A percentile compares a stretch with the other conserved stretches of the same genome.
Evolutionary conservation across 768 basidiomycete genomes (phyloP).

Genomic region (Mycena rosella): DNA sequence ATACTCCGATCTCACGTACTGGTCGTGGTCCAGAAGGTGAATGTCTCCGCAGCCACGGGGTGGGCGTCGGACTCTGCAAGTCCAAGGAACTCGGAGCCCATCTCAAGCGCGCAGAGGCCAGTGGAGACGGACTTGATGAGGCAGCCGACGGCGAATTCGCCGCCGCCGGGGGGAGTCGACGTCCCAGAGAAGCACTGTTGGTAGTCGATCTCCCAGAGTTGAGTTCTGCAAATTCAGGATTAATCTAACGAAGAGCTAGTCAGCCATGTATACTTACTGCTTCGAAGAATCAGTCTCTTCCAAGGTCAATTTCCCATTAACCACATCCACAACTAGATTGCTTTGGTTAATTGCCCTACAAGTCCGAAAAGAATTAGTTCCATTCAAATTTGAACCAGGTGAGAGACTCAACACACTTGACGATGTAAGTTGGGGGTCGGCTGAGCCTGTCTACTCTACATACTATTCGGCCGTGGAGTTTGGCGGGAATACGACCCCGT

Average conservation of each 20-base stretch:
- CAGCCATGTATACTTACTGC: neutral
- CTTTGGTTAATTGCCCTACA: too few species aligned
- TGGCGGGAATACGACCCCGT: constrained; percentile 1
- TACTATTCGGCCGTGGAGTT: constrained; percentile 34
- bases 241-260: too few species aligned
- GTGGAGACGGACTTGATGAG: constrained; percentile 27
- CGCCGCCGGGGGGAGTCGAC: constrained; percentile 25
- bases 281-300: constrained; percentile 10
- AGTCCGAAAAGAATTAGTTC: neutral
- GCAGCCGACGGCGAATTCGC: constrained; percentile 27
- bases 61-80: constrained; percentile 10
- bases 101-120: constrained; percentile 28
- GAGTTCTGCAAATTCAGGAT: constrained; percentile 1
- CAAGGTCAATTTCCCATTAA: too few species aligned
- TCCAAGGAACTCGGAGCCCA: neutral
- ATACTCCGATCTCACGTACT: too few species aligned
- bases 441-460: constrained; percentile 31
- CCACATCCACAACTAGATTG: too few species aligned
- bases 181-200: constrained; percentile 22
- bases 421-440: constrained; percentile 27
- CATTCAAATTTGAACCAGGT: neutral
- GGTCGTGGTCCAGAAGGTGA: too few species aligned
- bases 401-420: constrained; percentile 28
- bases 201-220: constrained; percentile 31
- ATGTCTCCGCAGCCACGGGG: too few species aligned